Conservation (phyloP, 352 stramenopile genomes). For the Phytophthora fragariae region DNA sequence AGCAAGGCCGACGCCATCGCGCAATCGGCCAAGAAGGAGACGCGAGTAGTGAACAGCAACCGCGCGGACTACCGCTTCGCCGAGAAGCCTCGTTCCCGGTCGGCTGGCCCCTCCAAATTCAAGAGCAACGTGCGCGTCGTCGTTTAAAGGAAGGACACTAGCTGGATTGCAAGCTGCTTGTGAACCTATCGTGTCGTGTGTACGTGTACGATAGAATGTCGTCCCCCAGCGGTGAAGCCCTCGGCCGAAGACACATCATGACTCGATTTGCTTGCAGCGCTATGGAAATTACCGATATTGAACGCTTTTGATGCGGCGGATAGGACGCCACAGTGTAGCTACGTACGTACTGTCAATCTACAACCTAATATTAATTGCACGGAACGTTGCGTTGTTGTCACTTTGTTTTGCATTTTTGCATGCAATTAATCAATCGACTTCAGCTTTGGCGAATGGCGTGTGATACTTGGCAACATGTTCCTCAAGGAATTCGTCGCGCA, state of each 20-base stretch:
- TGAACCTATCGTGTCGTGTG: constrained; percentile 10
- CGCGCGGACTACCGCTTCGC: constrained; percentile 81
- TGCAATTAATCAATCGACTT: constrained; percentile 19
- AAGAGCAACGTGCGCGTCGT: constrained; percentile 75
- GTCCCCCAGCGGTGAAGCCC: background rate
- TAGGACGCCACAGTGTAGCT: constrained; percentile 29
- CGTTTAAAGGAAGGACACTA: constrained; percentile 24
- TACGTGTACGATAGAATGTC: constrained; percentile 37
- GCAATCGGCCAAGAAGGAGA: constrained; percentile 73
- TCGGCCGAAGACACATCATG: constrained; percentile 15
- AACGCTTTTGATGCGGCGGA: constrained; percentile 31
- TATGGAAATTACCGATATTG: constrained; percentile 18
- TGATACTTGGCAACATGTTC: constrained; percentile 50
- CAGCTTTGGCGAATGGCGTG: constrained; percentile 39
- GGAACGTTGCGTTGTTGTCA: constrained; percentile 9
- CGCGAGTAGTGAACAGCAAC: constrained; percentile 80
- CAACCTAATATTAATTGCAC: constrained; percentile 47
- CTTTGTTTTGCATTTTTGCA: background rate
- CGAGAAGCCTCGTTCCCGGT: constrained; percentile 59
- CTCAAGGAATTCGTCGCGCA: constrained; percentile 71
- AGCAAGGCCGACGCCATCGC: constrained; percentile 74
- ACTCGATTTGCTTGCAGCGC: background rate
- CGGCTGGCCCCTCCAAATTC: constrained; percentile 63
- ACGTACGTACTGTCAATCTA: constrained; percentile 17
- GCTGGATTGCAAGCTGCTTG: constrained; percentile 8